Base-by-base conservation (phyloP, 2,329 filamentous ascomycete genomes). In the Exserohilum rostratum region DNA sequence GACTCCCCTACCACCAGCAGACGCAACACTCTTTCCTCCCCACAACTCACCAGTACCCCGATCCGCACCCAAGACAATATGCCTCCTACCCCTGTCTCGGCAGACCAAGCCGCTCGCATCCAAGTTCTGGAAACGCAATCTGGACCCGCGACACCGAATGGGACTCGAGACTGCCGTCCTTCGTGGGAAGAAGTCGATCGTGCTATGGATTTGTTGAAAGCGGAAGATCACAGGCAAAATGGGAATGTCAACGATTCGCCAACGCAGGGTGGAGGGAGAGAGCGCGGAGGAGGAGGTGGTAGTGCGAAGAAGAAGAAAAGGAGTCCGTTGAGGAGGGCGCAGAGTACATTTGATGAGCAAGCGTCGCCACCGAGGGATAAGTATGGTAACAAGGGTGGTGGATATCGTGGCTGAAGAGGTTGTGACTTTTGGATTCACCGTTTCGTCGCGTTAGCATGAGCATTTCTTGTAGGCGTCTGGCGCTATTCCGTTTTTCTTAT, bases 81-180 rank as follows among this genome's bases (percentile, higher is more conserved):
- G 10, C 29, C 37, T 31, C 37, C 49, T 50, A 60, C 46, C 44
- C 11, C 59, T 1, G 55, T 50, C 4, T 42, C 57, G 2, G 58
- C 68, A 30, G 67, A 73, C n/a, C 62, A 71, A 54, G 65, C 67
- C 20, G 58, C 64, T 35, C 62, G 70, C 22, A 55, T 71, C 4
- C 59, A 67, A 37, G 70, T 73, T 0, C 58, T 75, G 6, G 73
- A 71, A 45, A 78, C 76, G 7, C 77, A 78, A 57, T 79, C 77
- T 27, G 75, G 77, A 0, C 77, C 78, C 22, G 74, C 76, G 2
- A 79, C 78, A 10, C 78, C 78, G 0, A 74, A 72, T 20, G 78
- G 78, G 0, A 75, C 71, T 12, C 65, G 77, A 25, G 76, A 78
- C 53, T 68, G 61, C 34, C 55, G 69, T 6, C 71, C 72, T 0